A percentile compares a stretch with the other conserved stretches of the same genome.
Conservation (phyloP, 495 filamentous ascomycete species). For the Cercophora newfieldiana region DNA sequence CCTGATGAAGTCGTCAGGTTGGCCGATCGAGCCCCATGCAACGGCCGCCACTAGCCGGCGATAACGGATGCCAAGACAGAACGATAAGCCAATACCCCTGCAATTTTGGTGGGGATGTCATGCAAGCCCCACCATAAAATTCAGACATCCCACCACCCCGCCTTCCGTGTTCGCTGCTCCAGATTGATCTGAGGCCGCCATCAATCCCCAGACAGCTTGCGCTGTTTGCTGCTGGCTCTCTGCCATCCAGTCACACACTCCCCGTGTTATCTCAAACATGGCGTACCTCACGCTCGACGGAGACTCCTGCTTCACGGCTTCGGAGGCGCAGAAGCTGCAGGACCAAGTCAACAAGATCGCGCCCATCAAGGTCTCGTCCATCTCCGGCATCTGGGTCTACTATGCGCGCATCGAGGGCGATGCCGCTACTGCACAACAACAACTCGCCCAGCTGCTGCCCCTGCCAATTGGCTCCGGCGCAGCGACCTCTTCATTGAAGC, state of each 20-base stretch:
- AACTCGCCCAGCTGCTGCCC: constrained; percentile 46
- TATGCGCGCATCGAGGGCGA: constrained; percentile 47
- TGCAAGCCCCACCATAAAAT: constrained; percentile 18
- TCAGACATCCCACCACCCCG: constrained; percentile 13
- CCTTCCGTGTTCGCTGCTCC: constrained; percentile 16
- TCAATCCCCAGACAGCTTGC: not conserved
- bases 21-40: too few relatives aligned
- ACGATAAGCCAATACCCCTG: not conserved
- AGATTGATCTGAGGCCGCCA: not conserved
- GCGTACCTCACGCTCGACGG: constrained; percentile 42
- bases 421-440: constrained; percentile 31
- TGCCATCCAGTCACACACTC: constrained; percentile 9
- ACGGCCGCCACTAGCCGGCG: not conserved
- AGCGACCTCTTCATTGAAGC: constrained; percentile 23
- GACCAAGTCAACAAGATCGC: constrained; percentile 47
- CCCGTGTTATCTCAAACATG: constrained; percentile 23
- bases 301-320: constrained; percentile 51
- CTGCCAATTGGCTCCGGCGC: constrained; percentile 21
- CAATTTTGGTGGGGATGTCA: not conserved
- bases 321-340: constrained; percentile 51
- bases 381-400: constrained; percentile 54
- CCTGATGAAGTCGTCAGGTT: too few relatives aligned
- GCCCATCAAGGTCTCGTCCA: constrained; percentile 40
- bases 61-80: not conserved
- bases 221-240: constrained; percentile 3